Percentiles rank a stretch among this genome's conserved stretches.
Conservation (phyloP, 805 yeast species). For the Suhomyces kilbournensis region DNA sequence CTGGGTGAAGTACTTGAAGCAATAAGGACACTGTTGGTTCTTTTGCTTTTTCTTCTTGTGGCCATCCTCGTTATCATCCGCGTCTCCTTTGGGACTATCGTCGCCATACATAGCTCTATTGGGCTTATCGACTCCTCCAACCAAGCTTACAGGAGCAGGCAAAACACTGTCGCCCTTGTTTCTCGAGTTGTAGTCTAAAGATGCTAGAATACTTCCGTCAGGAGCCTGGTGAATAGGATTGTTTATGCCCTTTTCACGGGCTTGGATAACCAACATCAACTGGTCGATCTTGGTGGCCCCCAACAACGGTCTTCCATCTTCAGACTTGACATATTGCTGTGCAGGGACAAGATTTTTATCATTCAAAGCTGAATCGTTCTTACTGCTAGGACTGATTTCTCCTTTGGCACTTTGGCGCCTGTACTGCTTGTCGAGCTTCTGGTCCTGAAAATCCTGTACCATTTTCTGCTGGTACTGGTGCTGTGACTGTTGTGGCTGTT, state of each 20-base stretch:
- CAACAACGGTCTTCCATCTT: slow-evolving; percentile 65
- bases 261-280: slow-evolving; percentile 86
- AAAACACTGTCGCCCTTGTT: slow-evolving; percentile 39
- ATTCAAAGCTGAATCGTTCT: not conserved
- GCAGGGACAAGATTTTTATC: slow-evolving; percentile 40
- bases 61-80: slow-evolving; percentile 19
- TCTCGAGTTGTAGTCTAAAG: slow-evolving; percentile 17
- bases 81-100: slow-evolving; percentile 6
- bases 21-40: slow-evolving; percentile 69
- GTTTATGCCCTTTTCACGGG: slow-evolving; percentile 74
- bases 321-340: slow-evolving; percentile 46
- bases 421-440: not conserved
- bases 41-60: slow-evolving; percentile 34
- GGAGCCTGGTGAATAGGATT: slow-evolving; percentile 60
- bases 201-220: slow-evolving; percentile 66
- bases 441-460: not conserved
- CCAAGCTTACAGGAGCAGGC: slow-evolving; percentile 55
- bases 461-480: slow-evolving; percentile 1
- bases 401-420: not conserved
- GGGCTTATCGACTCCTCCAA: slow-evolving; percentile 79
- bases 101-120: slow-evolving; percentile 27
- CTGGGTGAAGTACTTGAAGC: slow-evolving; percentile 79
- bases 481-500: slow-evolving; percentile 5
- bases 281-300: slow-evolving; percentile 92
- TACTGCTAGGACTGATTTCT: not conserved